A percentile compares a stretch with the other conserved stretches of the same genome.
Conservation (phyloP, 139 green algal genomes). For the Edaphochlamys debaryana region DNA sequence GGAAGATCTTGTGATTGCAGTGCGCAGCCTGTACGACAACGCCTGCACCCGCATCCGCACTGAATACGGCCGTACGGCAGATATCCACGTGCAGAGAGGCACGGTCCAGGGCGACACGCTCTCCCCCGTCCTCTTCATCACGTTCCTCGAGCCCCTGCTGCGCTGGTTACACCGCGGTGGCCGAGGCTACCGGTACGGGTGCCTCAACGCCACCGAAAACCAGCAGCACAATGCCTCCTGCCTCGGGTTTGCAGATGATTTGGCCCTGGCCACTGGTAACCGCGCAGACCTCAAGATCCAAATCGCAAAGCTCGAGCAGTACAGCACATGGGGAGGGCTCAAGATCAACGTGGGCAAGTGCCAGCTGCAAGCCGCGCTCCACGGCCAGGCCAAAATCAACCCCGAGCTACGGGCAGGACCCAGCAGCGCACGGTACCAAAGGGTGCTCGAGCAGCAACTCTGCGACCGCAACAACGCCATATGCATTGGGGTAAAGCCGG, state of each 20-base stretch:
- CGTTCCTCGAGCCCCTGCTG: neutral
- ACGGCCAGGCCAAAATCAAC: neutral
- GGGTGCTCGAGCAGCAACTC: neutral
- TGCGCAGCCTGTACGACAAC: neutral
- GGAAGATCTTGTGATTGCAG: neutral
- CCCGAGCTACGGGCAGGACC: neutral
- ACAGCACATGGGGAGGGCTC: neutral
- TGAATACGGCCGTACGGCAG: neutral
- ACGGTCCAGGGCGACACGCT: neutral
- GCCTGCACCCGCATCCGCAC: neutral
- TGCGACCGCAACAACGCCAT: too few species aligned
- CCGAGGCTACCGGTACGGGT: neutral
- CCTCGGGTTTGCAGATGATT: neutral
- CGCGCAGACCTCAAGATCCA: neutral
- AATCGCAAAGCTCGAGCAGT: neutral
- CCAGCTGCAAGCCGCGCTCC: neutral
- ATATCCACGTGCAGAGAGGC: neutral
- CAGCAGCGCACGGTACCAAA: neutral
- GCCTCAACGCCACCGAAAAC: neutral
- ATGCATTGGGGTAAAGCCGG: too few species aligned
- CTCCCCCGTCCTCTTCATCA: neutral
- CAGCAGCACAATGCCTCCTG: neutral
- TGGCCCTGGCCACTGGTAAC: neutral
- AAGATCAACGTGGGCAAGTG: neutral
- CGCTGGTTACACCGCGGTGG: conserved; percentile 10